Base-by-base conservation (phyloP, 2,329 filamentous ascomycete genomes). In the Xylaria sp. region DNA sequence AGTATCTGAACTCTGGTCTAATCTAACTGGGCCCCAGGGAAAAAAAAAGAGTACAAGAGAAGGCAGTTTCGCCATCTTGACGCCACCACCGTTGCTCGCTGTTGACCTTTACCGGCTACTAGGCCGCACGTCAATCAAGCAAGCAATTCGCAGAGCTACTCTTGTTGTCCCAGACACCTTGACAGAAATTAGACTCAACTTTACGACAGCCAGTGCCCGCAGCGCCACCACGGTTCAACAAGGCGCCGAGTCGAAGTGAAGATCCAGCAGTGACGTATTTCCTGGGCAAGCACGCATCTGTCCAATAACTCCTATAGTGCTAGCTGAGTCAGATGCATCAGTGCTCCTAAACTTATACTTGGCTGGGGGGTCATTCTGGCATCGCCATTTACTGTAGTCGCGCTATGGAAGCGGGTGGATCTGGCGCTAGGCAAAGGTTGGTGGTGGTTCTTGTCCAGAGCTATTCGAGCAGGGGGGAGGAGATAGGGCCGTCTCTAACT, bases 341-440 rank as follows among this genome's bases (percentile, higher is more conserved):
- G 73, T 74, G 65, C 71, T 74, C 66, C 67, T 77, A 76, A 71
- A 68, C 68, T 72, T 62, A 61, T 56, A 68, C 69, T 27, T 74
- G 72, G 75, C 73, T 75, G 76, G 77, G 76, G 75, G 67, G 70
- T 67, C 66, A 61, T 75, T 73, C 75, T 75, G 76, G 76, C 71
- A 78, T 69, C 71, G 72, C 71, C 67, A 74, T 71, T 63, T 51
- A 68, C 67, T 72, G 74, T 69, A 75, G 75, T 78, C 74, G 76
- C 75, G 77, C 76, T 77, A 79, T 79, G 77, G 77, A 79, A 76
- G 70, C 75, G 75, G 77, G 76, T 75, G 76, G 77, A 76, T 78
- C 77, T 76, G 75, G 76, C 70, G 74, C 74, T 75, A 79, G 77
- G 76, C 77, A 78, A 78, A 79, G 77, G 77, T 78, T 71, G 71